Base-by-base conservation (phyloP, 2,329 filamentous ascomycete genomes). In the Sarocladiaceae sp. region DNA sequence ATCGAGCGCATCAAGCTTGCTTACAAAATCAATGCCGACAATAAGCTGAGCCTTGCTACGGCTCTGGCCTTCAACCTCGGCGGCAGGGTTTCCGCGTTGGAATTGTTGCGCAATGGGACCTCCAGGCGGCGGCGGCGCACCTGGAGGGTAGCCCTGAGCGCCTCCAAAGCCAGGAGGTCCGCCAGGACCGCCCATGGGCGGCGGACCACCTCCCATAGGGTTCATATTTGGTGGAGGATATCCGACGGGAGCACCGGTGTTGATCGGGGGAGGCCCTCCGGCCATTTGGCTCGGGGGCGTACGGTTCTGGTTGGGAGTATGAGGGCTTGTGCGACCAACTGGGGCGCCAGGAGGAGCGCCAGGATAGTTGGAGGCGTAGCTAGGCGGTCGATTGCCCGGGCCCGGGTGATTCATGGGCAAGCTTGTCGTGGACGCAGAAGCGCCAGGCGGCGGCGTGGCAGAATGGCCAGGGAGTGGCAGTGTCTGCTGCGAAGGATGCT, bases 21-120 rank as follows among this genome's bases (percentile, higher is more conserved):
- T 75, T 76, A 96, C 94, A 78, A 99, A 99, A 73, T 99, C 94
- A 67, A 99, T 97, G 60, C 94, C 94, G 52, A 99, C 94, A 69
- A 99, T 99, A 64, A 99, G 78, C 76, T 97, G 94, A 51, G 94
- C 89, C 77, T 97, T 97, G 75, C 87, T 96, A 67, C 90, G 84
- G 64, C 87, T 90, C 62, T 86, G 89, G 54, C 89, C 92, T 62
- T 96, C 90, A 31, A 96, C 88, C 71, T 97, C 93, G 53, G 79
- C 78, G 40, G 80, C 79, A 15, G 75, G 73, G 61, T 73, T 72
- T 60, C 71, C 68, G 56, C 72, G 61, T 62, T 68, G 67, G 67
- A 69, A 62, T 57, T 73, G 71, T 57, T 71, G 72, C 31, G 68
- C 71, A 51, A 70, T 65, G 37, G 71, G 68, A 29, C 62, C 64